These are phyloP conservation scores for Elsinoe fawcettii DNA, from an alignment of 2,329 filamentous ascomycete species.

Conservation along the genomic window DNA sequence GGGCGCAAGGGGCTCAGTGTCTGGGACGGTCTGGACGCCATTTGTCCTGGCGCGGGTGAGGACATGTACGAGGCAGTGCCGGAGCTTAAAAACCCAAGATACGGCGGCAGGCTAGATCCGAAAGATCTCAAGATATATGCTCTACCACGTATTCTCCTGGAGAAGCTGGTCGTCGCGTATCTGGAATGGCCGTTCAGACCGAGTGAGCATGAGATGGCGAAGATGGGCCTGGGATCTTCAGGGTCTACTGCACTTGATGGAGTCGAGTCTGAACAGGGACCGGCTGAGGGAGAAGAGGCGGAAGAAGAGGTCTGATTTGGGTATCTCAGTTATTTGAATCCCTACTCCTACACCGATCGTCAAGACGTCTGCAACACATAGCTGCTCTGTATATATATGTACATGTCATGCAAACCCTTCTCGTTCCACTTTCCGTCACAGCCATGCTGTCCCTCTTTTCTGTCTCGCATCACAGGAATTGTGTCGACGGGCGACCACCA, in stretches of 20 bases:
- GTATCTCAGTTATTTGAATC: background rate
- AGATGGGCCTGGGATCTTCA: background rate
- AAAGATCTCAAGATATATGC: constrained; percentile 41
- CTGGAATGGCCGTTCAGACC: constrained; percentile 56
- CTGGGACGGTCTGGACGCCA: constrained; percentile 39
- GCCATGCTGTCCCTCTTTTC: background rate
- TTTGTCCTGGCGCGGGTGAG: constrained; percentile 55
- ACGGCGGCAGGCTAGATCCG: constrained; percentile 40
- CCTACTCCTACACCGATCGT: background rate
- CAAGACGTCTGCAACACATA: background rate
- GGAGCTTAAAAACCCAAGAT: constrained; percentile 41
- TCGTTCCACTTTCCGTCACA: background rate
- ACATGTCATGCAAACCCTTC: background rate
- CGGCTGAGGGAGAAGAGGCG: background rate
- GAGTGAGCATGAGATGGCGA: constrained; percentile 14
- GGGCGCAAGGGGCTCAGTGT: constrained; percentile 32
- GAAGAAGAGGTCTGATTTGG: background rate
- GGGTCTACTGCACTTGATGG: background rate
- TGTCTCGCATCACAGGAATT: too few relatives aligned
- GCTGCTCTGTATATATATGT: background rate
- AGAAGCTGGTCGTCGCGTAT: constrained; percentile 53
- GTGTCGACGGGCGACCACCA: too few relatives aligned
- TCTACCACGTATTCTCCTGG: constrained; percentile 49
- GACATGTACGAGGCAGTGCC: constrained; percentile 45
- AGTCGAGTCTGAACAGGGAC: background rate